Evolutionary conservation across 2,329 filamentous ascomycete species (phyloP), one percentile per base, ranked within the genome.

Genomic region (Ophiostoma himal-ulmi): DNA sequence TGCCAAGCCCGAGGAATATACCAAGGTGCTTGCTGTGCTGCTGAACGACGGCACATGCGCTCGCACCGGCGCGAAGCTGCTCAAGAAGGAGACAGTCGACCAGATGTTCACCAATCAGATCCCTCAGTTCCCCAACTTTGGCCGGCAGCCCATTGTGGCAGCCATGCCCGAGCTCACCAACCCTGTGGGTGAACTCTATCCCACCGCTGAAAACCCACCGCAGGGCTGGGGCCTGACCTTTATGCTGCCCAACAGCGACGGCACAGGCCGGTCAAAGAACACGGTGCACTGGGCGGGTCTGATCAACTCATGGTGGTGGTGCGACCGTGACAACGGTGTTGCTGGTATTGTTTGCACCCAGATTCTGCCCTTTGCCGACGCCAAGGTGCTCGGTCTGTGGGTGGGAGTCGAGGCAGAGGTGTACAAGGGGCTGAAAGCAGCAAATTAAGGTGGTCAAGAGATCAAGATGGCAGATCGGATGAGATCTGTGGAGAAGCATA

Each of bases 101-200:
- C 76, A 82, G 64, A 88, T 90, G 85, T 89, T 86, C 78, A 79
- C 80, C 73, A 89, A 90, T 75, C 87, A 87, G 74, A 84, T 88
- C 69, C 82, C 83, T 0, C 70, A 82, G 0, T 81, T 83, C 69
- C 84, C 85, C 0, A 76, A 86, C 71, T 83, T 83, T 71, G 80
- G 80, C 1, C 79, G 83, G 1, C 77, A 79, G 73, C 73, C 73
- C n/a, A 79, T 84, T 2, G 74, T 81, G 0, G 79, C 79, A 1
- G 78, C 82, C 2, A 84, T 84, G 72, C 80, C 81, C 0, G 77
- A 81, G n/a, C 76, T 84, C 36, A 81, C 81, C 8, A 83, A 84
- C 72, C 75, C 75, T 0, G 72, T 82, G 1, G 77, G 81, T 0
- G 83, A 87, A 36, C 70, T 88, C 14, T 88, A 83, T 74, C 80